Evolutionary conservation across 495 filamentous ascomycete genomes (phyloP).

Genomic region (Neurospora sp.): DNA sequence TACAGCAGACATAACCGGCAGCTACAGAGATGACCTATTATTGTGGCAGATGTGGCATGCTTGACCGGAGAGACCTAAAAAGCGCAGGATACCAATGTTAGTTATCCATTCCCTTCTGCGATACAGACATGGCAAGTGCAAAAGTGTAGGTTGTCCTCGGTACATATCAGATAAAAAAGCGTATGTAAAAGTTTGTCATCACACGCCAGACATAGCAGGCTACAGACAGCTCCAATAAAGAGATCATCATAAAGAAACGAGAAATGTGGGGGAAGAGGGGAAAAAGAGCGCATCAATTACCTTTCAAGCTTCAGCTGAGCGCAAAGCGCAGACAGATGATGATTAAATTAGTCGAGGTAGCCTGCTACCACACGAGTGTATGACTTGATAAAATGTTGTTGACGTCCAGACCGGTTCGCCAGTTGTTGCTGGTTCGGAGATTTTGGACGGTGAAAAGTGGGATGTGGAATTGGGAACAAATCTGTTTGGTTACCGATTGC

Average conservation of each 20-base stretch:
- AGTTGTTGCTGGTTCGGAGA: neutral
- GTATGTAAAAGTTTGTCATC: constrained; percentile 44
- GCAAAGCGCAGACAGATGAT: neutral
- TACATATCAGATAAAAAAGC: constrained; percentile 42
- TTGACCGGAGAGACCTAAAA: neutral
- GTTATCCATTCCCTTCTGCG: neutral
- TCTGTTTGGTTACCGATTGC: neutral
- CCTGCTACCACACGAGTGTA: neutral
- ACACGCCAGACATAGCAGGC: constrained; percentile 27
- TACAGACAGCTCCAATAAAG: constrained; percentile 99
- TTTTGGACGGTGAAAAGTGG: neutral
- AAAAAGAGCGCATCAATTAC: neutral
- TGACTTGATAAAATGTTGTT: neutral
- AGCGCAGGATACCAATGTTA: neutral
- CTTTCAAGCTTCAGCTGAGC: neutral
- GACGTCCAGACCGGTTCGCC: neutral
- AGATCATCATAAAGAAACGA: constrained; percentile 35
- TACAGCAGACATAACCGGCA: constrained; percentile 11
- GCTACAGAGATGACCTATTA: neutral
- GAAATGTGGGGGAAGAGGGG: neutral
- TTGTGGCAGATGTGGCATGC: neutral
- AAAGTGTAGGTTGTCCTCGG: neutral
- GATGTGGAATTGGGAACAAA: neutral
- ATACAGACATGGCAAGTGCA: neutral
- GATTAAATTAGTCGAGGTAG: neutral